These are phyloP conservation scores for Plenodomus lindquistii DNA, from an alignment of 2,329 filamentous ascomycete genomes.

Conservation along the genomic window DNA sequence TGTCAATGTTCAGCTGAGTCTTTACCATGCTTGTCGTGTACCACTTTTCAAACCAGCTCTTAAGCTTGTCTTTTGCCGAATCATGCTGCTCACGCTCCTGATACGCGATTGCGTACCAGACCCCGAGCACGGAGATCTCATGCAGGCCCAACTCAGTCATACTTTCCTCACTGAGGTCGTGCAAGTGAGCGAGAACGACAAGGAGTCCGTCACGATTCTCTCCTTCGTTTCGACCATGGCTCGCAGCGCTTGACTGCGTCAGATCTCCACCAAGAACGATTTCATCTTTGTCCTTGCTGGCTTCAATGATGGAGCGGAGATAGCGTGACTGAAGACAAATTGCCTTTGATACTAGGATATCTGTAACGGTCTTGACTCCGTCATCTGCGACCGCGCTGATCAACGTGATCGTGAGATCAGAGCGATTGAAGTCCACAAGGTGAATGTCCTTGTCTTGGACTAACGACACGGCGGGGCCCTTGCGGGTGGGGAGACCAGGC, in stretches of 20 bases:
- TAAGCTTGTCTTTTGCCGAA: conserved; percentile 6
- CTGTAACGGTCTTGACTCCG: conserved; percentile 12
- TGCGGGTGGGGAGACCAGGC: conserved; percentile 3
- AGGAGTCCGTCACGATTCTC: conserved; percentile 13
- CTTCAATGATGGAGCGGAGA: conserved; percentile 5
- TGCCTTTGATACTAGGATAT: conserved; percentile 7
- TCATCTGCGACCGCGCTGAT: conserved; percentile 7
- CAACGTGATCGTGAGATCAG: conserved; percentile 13
- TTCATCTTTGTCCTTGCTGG: conserved; percentile 6
- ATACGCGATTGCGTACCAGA: conserved; percentile 15
- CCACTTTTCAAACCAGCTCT: conserved; percentile 14
- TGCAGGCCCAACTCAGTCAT: conserved; percentile 13
- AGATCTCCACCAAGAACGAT: conserved; percentile 13
- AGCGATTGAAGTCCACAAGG: conserved; percentile 2
- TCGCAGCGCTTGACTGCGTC: neutral
- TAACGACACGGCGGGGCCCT: neutral
- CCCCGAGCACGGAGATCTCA: conserved; percentile 11
- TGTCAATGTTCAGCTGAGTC: conserved; percentile 3
- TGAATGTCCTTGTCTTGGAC: conserved; percentile 14
- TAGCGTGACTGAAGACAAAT: conserved; percentile 10
- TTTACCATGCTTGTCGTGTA: conserved; percentile 9
- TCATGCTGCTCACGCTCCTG: conserved; percentile 7
- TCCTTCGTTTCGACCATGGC: conserved; percentile 2
- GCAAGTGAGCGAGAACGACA: conserved; percentile 15
- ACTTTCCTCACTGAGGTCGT: conserved; percentile 9